These are phyloP conservation scores for Aspergillus leporis DNA, from an alignment of 495 filamentous ascomycete genomes.

Conservation along the genomic window DNA sequence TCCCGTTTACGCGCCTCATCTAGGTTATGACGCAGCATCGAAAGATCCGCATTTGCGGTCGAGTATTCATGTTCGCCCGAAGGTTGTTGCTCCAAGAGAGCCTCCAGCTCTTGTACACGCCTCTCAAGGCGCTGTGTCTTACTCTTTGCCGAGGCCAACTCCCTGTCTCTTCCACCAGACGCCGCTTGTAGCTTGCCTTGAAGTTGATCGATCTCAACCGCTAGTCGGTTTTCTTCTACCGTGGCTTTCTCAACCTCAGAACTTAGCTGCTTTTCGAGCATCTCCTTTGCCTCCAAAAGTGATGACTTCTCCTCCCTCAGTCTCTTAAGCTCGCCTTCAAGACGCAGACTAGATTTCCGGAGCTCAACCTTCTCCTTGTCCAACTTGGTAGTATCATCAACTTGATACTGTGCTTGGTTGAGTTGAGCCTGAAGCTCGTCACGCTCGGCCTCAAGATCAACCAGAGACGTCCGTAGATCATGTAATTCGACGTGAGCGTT, in stretches of 20 bases:
- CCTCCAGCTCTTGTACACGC: conserved; percentile 58
- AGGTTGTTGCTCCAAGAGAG: conserved; percentile 49
- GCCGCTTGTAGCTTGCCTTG: conserved; percentile 46
- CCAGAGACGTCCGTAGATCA: conserved; percentile 50
- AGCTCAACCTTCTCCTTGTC: conserved; percentile 65
- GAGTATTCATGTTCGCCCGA: conserved; percentile 34
- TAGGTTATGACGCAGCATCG: conserved; percentile 58
- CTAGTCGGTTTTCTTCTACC: conserved; percentile 57
- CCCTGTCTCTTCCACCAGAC: conserved; percentile 48
- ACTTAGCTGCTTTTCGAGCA: conserved; percentile 56
- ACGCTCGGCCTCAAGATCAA: conserved; percentile 60
- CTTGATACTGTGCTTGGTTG: conserved; percentile 46
- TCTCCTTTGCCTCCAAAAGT: conserved; percentile 50
- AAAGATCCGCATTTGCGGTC: conserved; percentile 55
- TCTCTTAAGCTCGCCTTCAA: conserved; percentile 60
- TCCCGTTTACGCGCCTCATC: conserved; percentile 65
- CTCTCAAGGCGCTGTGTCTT: conserved; percentile 61
- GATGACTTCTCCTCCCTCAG: conserved; percentile 57
- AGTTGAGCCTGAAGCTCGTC: conserved; percentile 64
- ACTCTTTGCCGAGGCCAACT: conserved; percentile 50
- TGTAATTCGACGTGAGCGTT: conserved; percentile 62
- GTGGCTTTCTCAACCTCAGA: conserved; percentile 56
- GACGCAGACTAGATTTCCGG: conserved; percentile 56
- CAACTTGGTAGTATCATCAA: conserved; percentile 54
- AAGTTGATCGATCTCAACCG: conserved; percentile 57